A percentile compares a stretch with the other conserved stretches of the same genome.
Conservation (phyloP, 345 rosid species). For the Dimocarpus longan region DNA sequence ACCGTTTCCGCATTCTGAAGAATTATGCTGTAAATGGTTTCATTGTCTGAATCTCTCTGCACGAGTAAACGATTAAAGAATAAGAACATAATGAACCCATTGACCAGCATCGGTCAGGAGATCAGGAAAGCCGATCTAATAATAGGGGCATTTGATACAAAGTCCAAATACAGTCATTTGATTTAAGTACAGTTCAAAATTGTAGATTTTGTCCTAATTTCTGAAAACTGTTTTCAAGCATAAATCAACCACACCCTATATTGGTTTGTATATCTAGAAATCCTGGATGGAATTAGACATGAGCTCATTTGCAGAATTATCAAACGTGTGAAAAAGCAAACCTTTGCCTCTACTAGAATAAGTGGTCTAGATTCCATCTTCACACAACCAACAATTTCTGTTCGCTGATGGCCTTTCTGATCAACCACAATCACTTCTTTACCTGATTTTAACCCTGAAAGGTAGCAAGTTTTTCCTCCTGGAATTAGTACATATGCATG, state of each 20-base stretch:
- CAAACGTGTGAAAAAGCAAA: slow-evolving; percentile 20
- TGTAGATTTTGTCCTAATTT: too few species aligned
- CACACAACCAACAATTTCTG: slow-evolving; percentile 77
- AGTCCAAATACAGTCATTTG: too few species aligned
- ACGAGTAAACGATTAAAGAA: not conserved
- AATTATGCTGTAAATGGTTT: slow-evolving; percentile 50
- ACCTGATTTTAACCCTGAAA: slow-evolving; percentile 81
- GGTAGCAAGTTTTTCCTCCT: slow-evolving; percentile 85
- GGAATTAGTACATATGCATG: slow-evolving; percentile 82
- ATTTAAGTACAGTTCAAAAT: too few species aligned
- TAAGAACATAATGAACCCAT: not conserved
- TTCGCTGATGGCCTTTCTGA: slow-evolving; percentile 59
- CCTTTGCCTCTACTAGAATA: slow-evolving; percentile 80
- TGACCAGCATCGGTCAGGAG: too few species aligned
- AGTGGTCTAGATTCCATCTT: slow-evolving; percentile 85
- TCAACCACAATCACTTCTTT: slow-evolving; percentile 69
- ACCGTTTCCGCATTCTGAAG: slow-evolving; percentile 89
- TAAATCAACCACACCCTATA: not conserved
- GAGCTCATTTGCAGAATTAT: not conserved
- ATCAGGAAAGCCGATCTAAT: too few species aligned
- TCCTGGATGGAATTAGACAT: too few species aligned
- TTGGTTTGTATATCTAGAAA: not conserved
- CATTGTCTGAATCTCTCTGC: slow-evolving; percentile 50
- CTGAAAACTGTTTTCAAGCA: too few species aligned
- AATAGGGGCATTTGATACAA: too few species aligned